Conservation (phyloP, 2,329 filamentous ascomycete species). For the Aspergillus sclerotialis region DNA sequence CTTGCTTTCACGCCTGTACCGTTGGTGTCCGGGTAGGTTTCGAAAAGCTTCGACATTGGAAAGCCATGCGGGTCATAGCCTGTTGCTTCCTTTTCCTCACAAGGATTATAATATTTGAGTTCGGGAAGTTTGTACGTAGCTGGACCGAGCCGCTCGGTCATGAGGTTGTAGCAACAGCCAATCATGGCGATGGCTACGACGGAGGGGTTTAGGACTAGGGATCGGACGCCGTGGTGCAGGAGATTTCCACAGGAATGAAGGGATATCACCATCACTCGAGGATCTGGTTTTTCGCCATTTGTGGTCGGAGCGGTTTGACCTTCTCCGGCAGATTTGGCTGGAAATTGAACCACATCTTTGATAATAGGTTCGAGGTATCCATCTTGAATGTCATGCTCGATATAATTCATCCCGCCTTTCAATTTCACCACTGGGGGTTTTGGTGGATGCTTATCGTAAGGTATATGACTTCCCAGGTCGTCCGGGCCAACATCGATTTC, state of each 20-base stretch:
- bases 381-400: constrained; percentile 39
- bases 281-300: constrained; percentile 11
- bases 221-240: constrained; percentile 88
- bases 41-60: constrained; percentile 73
- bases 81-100: constrained; percentile 60
- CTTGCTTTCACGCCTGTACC: constrained; percentile 70
- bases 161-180: constrained; percentile 94
- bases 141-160: constrained; percentile 82
- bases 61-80: constrained; percentile 86
- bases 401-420: constrained; percentile 34
- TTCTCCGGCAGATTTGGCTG: constrained; percentile 2
- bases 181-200: constrained; percentile 92
- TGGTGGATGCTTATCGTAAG: not conserved
- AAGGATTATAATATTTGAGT: constrained; percentile 65
- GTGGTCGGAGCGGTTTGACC: not conserved
- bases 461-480: constrained; percentile 13
- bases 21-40: constrained; percentile 46
- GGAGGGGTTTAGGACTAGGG: constrained; percentile 72
- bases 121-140: constrained; percentile 78
- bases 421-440: constrained; percentile 9
- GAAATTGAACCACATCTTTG: constrained; percentile 25
- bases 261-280: constrained; percentile 73
- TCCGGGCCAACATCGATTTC: constrained; percentile 25
- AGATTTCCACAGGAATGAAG: constrained; percentile 97
- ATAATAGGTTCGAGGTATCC: constrained; percentile 36